Percentiles rank a stretch among this genome's conserved stretches.
Conservation (phyloP, 805 yeast genomes). For the Saccharomyces jurei region DNA sequence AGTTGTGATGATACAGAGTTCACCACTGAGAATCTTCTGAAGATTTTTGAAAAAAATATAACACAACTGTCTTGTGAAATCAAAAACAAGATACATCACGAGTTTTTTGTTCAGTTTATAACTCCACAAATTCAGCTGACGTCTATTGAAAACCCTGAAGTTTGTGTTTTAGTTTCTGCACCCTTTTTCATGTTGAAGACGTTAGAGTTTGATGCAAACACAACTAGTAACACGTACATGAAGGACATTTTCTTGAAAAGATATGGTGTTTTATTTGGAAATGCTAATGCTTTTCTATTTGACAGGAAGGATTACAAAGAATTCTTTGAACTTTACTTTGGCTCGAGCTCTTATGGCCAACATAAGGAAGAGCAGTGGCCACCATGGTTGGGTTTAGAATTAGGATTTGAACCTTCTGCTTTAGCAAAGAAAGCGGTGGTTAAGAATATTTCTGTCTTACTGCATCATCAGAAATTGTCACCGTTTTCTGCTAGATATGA, state of each 20-base stretch:
- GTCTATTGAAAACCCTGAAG: constrained; percentile 41
- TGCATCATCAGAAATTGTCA: constrained; percentile 50
- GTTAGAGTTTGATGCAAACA: constrained; percentile 49
- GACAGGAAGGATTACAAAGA: constrained; percentile 40
- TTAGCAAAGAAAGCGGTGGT: constrained; percentile 47
- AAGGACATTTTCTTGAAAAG: constrained; percentile 52
- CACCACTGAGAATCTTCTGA: constrained; percentile 7
- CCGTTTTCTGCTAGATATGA: constrained; percentile 34
- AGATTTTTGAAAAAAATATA: constrained; percentile 45
- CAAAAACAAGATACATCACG: constrained; percentile 37
- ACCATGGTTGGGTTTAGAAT: constrained; percentile 76
- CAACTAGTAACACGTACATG: constrained; percentile 35
- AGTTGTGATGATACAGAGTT: constrained; percentile 3
- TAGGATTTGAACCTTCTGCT: constrained; percentile 47
- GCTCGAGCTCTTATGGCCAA: constrained; percentile 54
- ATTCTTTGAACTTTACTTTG: constrained; percentile 38
- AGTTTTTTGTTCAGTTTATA: constrained; percentile 57
- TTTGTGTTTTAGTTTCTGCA: constrained; percentile 63
- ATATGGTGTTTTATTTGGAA: constrained; percentile 55
- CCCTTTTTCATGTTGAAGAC: constrained; percentile 64
- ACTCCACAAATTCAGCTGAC: constrained; percentile 79
- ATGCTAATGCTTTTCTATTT: constrained; percentile 67
- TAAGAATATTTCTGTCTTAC: constrained; percentile 52
- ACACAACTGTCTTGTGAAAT: constrained; percentile 32
- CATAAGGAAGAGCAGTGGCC: constrained; percentile 55